Conservation (phyloP, 2,329 filamentous ascomycete species). For the Ophiostoma sp. region DNA sequence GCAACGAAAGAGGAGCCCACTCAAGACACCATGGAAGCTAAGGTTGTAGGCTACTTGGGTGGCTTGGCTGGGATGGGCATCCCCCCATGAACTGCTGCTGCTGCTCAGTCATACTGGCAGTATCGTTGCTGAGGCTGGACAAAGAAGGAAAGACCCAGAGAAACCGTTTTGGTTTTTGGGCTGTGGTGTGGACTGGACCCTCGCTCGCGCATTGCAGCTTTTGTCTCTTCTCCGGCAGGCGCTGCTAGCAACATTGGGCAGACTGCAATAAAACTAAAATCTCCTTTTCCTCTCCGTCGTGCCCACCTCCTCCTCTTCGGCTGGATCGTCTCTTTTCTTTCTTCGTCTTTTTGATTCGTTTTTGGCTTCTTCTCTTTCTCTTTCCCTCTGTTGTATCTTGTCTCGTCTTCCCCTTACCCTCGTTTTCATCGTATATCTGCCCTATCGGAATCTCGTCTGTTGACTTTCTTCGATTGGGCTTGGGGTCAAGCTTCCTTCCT, state of each 20-base stretch:
- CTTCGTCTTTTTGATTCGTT: neutral
- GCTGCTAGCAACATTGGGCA: neutral
- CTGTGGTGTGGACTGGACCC: neutral
- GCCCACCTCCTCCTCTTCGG: neutral
- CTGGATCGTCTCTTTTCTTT: constrained; percentile 4
- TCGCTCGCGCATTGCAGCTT: neutral
- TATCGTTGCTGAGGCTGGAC: constrained; percentile 1
- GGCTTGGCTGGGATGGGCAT: constrained; percentile 4
- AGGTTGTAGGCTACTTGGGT: neutral
- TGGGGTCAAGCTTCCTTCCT: neutral
- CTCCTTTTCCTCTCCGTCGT: constrained; percentile 15
- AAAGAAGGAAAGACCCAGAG: neutral
- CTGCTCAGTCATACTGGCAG: neutral
- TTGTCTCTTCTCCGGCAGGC: neutral
- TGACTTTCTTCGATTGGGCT: neutral
- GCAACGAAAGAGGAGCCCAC: constrained; percentile 3
- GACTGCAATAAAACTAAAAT: neutral
- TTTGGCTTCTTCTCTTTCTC: neutral
- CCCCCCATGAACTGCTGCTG: neutral
- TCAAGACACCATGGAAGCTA: neutral
- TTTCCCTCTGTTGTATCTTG: neutral
- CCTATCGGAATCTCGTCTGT: neutral
- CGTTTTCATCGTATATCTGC: neutral
- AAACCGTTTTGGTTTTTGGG: neutral
- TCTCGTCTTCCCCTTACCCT: neutral